Base-by-base conservation (phyloP, 2,329 filamentous ascomycete genomes). In the Fusarium sp. region DNA sequence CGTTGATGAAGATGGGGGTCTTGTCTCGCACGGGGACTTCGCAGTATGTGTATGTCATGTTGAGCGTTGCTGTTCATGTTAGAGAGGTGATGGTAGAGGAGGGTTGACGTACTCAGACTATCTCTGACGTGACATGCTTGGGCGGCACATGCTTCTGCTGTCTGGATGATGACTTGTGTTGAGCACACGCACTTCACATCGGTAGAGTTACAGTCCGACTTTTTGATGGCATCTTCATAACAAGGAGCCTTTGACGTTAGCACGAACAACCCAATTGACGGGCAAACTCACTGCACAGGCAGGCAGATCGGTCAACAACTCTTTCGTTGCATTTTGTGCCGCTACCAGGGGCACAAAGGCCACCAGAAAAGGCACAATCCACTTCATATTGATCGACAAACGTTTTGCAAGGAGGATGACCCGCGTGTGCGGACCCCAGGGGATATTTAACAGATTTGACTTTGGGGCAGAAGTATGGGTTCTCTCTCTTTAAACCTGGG, bases 111-210 rank as follows among this genome's bases (percentile, higher is more conserved):
- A 69, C 66, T 69, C 42, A 69, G 19, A n/a, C 46, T 56, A 14
- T 69, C 46, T 35, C 52, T 69, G 33, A 69, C 51, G 10, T 42
- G 35, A 15, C 66, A 69, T 12, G 14, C 35, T 5, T 38, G 11
- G 9, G 60, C 51, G 1, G 66, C 78, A 18, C 66, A 69, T 27
- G 31, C 52, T 21, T 77, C 57, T 4, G 9, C 71, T 76, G 63
- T 63, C 1, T 58, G 44, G 21, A 78, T 63, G 10, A 76, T 73
- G 11, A 54, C 41, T 39, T 67, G 37, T 16, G 69, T 61, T 2
- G 69, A 44, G 45, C 77, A 78, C 21, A 79, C 54, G 35, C 78
- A 79, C 4, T 63, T 63, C 25, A 70, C 59, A 23, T 79, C 72
- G 41, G 66, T 67, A 4, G 60, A 60, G 18, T 66, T 55, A 44